A percentile compares a stretch with the other conserved stretches of the same genome.
phyloP scores from a whole-genome alignment of 768 basidiomycete genomes.

The Suillus subluteus region DNA sequence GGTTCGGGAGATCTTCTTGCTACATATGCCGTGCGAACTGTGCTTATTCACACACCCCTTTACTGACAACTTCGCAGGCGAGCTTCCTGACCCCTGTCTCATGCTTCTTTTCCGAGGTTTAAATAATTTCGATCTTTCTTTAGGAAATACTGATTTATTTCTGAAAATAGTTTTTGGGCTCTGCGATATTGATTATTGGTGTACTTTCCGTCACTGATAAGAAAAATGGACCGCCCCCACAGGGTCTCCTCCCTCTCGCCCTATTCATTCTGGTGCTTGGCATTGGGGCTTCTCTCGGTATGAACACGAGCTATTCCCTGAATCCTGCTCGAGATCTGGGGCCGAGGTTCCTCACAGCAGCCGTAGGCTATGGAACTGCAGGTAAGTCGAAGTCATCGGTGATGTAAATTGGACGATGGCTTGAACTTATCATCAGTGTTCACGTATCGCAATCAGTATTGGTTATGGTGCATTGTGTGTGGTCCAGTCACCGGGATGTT shows the following conservation, averaged over 20 bases:
- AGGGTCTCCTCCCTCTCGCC: slow-evolving; percentile 55
- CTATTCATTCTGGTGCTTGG: slow-evolving; percentile 62
- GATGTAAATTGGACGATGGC: slow-evolving; percentile 1
- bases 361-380: slow-evolving; percentile 67
- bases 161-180: slow-evolving; percentile 51
- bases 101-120: slow-evolving; percentile 50
- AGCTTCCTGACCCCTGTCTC: slow-evolving; percentile 47
- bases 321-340: slow-evolving; percentile 79
- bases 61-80: slow-evolving; percentile 31
- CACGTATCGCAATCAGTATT: slow-evolving; percentile 58
- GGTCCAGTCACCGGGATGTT: slow-evolving; percentile 64
- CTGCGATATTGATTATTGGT: slow-evolving; percentile 55
- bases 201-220: slow-evolving; percentile 59
- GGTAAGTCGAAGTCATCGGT: slow-evolving; percentile 34
- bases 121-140: not conserved
- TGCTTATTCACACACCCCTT: slow-evolving; percentile 8
- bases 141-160: not conserved
- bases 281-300: slow-evolving; percentile 60
- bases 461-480: slow-evolving; percentile 71
- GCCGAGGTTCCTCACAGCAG: slow-evolving; percentile 67
- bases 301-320: slow-evolving; percentile 67
- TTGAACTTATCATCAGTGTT: slow-evolving; percentile 17
- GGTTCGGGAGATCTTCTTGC: slow-evolving; percentile 62
- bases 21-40: slow-evolving; percentile 57
- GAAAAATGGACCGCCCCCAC: slow-evolving; percentile 49